A percentile compares a stretch with the other conserved stretches of the same genome.
These are phyloP conservation scores for Acer negundo DNA, from an alignment of 345 rosid genomes.

Conservation along the genomic window DNA sequence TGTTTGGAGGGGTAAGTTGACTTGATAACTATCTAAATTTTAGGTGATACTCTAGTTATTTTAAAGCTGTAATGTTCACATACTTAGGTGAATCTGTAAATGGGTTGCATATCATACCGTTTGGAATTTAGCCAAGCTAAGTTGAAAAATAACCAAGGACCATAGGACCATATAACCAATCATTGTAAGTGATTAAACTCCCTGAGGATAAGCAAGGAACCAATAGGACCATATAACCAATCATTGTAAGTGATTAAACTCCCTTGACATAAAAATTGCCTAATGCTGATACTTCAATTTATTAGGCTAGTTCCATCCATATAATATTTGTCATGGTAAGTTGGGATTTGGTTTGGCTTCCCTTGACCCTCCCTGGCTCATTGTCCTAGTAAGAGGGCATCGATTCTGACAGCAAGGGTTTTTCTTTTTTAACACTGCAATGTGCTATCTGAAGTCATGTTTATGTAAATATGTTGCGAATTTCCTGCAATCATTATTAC, in stretches of 20 bases:
- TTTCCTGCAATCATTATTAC: slow-evolving; percentile 3
- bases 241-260: neutral
- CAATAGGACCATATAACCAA: neutral
- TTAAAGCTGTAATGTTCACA: slow-evolving; percentile 7
- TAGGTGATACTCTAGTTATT: neutral
- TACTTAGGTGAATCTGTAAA: neutral
- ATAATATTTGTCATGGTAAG: neutral
- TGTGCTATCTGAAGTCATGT: neutral
- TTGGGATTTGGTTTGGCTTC: neutral
- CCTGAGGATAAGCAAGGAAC: neutral
- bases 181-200: neutral
- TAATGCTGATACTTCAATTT: neutral
- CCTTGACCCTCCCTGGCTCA: neutral
- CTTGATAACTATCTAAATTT: neutral
- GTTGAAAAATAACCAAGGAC: neutral
- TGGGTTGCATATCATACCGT: neutral
- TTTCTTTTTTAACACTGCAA: neutral
- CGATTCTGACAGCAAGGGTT: neutral
- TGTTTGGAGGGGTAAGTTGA: neutral
- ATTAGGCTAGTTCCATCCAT: neutral
- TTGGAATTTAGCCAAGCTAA: neutral
- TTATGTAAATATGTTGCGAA: neutral
- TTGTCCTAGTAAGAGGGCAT: neutral
- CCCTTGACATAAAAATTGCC: neutral
- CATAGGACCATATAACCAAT: neutral